Percentiles rank a stretch among this genome's conserved stretches.
These are phyloP conservation scores for Hirschioporus abietinus DNA, from an alignment of 768 basidiomycete species.

Conservation along the genomic window DNA sequence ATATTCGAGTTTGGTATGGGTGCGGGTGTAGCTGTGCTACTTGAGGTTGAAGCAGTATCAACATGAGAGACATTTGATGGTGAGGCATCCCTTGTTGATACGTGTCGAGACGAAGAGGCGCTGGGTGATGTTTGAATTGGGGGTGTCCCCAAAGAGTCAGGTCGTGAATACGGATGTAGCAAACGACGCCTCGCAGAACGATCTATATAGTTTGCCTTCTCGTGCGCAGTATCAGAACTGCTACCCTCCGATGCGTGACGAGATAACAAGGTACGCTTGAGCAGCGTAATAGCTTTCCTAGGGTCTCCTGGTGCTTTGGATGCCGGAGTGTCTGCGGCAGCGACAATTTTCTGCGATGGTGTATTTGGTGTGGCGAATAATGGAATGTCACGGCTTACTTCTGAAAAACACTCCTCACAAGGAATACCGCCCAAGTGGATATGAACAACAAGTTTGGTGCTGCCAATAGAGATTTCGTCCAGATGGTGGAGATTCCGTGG, in stretches of 20 bases:
- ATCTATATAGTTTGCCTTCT: conserved; percentile 44
- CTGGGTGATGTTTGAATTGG: conserved; percentile 10
- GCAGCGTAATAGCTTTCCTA: conserved; percentile 58
- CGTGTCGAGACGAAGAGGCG: conserved; percentile 7
- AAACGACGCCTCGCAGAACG: conserved; percentile 68
- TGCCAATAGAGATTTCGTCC: conserved; percentile 62
- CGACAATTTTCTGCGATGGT: conserved; percentile 11
- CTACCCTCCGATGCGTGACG: conserved; percentile 31
- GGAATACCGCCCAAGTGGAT: conserved; percentile 58
- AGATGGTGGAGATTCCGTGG: conserved; percentile 59
- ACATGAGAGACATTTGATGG: conserved; percentile 10
- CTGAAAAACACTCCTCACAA: conserved; percentile 55
- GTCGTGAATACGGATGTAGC: conserved; percentile 44
- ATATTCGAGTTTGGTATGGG: conserved; percentile 56
- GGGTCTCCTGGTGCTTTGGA: conserved; percentile 32
- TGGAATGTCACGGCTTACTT: conserved; percentile 51
- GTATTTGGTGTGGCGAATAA: conserved; percentile 37
- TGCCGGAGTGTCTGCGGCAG: conserved; percentile 22
- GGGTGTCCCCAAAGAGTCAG: conserved; percentile 48
- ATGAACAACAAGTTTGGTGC: conserved; percentile 66
- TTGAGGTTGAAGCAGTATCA: conserved; percentile 17
- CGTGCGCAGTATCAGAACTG: conserved; percentile 18
- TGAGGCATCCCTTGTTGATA: conserved; percentile 9
- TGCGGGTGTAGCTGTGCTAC: conserved; percentile 36
- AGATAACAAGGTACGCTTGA: conserved; percentile 60